Evolutionary conservation across 495 filamentous ascomycete genomes (phyloP), one percentile per base, ranked within the genome.

Genomic region (Penicillium paradoxum): DNA sequence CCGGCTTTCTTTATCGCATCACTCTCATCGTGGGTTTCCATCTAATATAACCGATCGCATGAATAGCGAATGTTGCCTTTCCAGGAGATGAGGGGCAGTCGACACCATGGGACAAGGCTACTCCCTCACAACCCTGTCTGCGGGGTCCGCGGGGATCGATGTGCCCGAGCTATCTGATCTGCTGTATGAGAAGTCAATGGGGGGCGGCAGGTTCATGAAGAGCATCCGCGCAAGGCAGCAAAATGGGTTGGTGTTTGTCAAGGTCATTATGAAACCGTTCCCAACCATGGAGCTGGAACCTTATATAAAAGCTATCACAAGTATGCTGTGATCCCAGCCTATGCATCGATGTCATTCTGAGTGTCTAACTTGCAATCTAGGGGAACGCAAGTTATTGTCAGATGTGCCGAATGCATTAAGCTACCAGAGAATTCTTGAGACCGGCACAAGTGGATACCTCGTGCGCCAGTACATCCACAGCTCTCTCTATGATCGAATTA

Each of bases 391-490:
- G 59, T 74, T 83, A 43, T 75, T 99, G 22, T 76, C 82, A 45
- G 88, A 91, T 58, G 83, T 97, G 11, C 89, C 91, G 17, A 99
- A 99, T 72, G 92, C 91, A 42, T 74, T 97, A 49, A 83, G 84
- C 51, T 96, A 96, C 74, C 86, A 96, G 61, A 84, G 89, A 37
- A 83, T 95, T 43, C 73, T 97, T 51, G 92, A 97, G 65, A 97
- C 95, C 4, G 80, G 87, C 46, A 91, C 83, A 7, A 89, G 90
- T 63, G 95, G 91, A 42, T 97, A 92, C 67, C 82, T 99, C 43
- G 88, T 97, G n/a, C 86, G 95, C 44, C 95, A 97, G 66, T 97
- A 87, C 69, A 82, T 96, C 55, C 90, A 97, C 70, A 96, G 88
- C 79, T 96, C 91, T 29, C 80, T 99, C 14, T 99, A 99, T 75